These are phyloP conservation scores for Zymoseptoria pseudotritici DNA, from an alignment of 2,329 filamentous ascomycete species.

Conservation along the genomic window DNA sequence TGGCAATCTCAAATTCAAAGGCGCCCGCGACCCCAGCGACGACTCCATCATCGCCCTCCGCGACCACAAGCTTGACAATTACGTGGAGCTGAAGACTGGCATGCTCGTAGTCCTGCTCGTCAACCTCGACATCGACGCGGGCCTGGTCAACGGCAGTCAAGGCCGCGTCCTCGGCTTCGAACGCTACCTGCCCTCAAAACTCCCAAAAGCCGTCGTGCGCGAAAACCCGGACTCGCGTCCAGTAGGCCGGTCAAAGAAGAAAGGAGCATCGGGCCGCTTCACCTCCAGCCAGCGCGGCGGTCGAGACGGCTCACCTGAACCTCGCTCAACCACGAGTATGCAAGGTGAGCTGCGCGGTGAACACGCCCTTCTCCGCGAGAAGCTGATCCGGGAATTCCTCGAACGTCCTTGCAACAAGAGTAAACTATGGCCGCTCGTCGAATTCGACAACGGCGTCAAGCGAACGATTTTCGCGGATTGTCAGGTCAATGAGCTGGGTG, in stretches of 20 bases:
- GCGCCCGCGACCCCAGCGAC: constrained; percentile 6
- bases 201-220: constrained; percentile 10
- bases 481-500: constrained; percentile 42
- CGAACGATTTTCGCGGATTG: constrained; percentile 47
- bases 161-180: constrained; percentile 38
- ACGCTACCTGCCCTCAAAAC: constrained; percentile 9
- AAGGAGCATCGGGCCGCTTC: neutral
- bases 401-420: constrained; percentile 7
- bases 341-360: constrained; percentile 13
- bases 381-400: constrained; percentile 8
- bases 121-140: constrained; percentile 39
- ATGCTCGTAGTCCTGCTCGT: constrained; percentile 48
- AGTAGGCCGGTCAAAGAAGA: neutral
- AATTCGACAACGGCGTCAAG: constrained; percentile 45
- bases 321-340: neutral
- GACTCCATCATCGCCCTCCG: constrained; percentile 24
- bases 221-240: constrained; percentile 1
- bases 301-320: constrained; percentile 10
- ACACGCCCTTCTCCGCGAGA: constrained; percentile 10
- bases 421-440: constrained; percentile 40
- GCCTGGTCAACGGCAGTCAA: constrained; percentile 44
- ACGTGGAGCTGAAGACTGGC: constrained; percentile 42
- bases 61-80: constrained; percentile 39
- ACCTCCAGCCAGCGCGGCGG: neutral
- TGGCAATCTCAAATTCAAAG: constrained; percentile 10